Evolutionary conservation across 192 early-diverging fungal genomes (phyloP).

Genomic region (Fimicolochytrium jonesii): DNA sequence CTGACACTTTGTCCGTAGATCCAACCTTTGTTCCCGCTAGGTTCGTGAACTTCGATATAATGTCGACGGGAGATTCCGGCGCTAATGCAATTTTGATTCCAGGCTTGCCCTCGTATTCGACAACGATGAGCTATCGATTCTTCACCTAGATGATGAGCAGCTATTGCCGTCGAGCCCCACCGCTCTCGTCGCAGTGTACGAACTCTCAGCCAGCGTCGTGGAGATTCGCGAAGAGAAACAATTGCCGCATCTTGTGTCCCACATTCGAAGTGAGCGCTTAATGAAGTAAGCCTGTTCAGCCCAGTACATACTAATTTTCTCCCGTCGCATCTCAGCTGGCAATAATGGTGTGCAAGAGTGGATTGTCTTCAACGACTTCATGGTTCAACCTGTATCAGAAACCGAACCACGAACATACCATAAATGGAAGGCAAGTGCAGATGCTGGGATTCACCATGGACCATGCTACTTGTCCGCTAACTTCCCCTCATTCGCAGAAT

Average conservation of each 20-base stretch:
- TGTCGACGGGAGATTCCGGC: too few species aligned
- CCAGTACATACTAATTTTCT: too few species aligned
- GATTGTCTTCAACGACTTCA: conserved; percentile 95
- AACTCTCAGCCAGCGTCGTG: conserved; percentile 48
- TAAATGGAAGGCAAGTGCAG: conserved; percentile 55
- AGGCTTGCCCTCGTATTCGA: conserved; percentile 52
- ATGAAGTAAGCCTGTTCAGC: too few species aligned
- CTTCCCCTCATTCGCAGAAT: neutral
- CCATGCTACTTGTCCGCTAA: neutral
- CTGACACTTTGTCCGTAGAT: neutral
- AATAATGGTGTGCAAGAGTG: conserved; percentile 62
- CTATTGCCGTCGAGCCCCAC: conserved; percentile 9
- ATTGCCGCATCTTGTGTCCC: conserved; percentile 65
- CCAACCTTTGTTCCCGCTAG: too few species aligned
- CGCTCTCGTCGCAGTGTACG: conserved; percentile 50
- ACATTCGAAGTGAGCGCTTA: conserved; percentile 58
- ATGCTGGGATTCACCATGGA: neutral
- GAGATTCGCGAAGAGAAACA: conserved; percentile 50
- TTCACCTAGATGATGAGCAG: conserved; percentile 27
- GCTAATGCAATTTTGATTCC: too few species aligned
- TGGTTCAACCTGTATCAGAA: conserved; percentile 72
- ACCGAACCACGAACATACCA: conserved; percentile 61
- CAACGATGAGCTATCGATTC: conserved; percentile 35
- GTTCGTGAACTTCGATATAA: too few species aligned
- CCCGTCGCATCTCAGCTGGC: too few species aligned